Percentiles rank a stretch among this genome's conserved stretches.
Evolutionary conservation across 176 grass and related monocot genomes (phyloP).

Genomic region (Thinopyrum elongatum): DNA sequence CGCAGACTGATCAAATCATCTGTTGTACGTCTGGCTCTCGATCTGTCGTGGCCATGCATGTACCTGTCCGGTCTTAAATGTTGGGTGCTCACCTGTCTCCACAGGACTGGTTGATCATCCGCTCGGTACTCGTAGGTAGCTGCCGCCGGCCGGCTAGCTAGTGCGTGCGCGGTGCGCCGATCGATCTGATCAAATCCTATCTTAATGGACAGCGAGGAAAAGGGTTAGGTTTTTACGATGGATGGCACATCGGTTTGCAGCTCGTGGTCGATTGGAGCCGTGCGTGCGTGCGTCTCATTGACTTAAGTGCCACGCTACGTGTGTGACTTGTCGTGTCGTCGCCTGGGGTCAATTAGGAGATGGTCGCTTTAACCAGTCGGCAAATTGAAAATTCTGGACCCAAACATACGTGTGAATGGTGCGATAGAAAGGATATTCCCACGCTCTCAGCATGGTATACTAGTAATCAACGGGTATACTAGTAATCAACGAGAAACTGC

Average conservation of each 20-base stretch:
- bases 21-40: background rate
- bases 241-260: conserved; percentile 6
- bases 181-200: background rate
- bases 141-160: background rate
- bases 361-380: background rate
- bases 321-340: background rate
- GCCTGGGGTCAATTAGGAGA: background rate
- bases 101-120: background rate
- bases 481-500: too few species aligned
- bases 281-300: background rate
- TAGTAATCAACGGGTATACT: too few species aligned
- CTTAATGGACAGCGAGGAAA: background rate
- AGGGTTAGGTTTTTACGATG: background rate
- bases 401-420: background rate
- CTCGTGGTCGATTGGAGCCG: conserved; percentile 3
- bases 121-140: background rate
- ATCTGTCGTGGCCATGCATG: background rate
- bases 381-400: background rate
- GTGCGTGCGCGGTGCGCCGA: background rate
- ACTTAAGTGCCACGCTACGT: conserved; percentile 8
- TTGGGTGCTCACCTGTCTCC: background rate
- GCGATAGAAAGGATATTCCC: background rate
- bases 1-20: background rate
- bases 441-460: too few species aligned
- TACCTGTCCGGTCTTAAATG: background rate